phyloP scores from a whole-genome alignment of 495 filamentous ascomycete species.

The Diplogelasinospora grovesii region DNA sequence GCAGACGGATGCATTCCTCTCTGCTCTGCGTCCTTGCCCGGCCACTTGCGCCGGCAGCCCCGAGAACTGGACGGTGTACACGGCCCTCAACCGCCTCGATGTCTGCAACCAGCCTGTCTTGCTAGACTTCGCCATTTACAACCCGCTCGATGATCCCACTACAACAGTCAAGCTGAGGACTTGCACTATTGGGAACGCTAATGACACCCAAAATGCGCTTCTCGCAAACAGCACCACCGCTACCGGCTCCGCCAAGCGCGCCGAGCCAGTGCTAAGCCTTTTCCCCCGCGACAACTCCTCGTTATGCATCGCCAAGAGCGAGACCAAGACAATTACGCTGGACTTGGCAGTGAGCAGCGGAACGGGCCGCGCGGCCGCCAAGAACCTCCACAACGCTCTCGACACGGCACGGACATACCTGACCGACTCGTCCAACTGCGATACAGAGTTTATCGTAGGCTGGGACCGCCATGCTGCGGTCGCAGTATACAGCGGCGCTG shows the following conservation, averaged over 20 bases:
- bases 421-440: no score
- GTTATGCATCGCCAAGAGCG: no score
- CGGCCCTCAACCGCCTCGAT: slow-evolving; percentile 5
- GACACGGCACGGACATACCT: no score
- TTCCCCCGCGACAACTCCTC: no score
- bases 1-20: no score
- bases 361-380: no score
- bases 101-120: slow-evolving; percentile 15
- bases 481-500: background rate
- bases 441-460: background rate
- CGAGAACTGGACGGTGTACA: slow-evolving; percentile 17
- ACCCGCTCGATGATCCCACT: slow-evolving; percentile 9
- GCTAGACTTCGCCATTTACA: slow-evolving; percentile 18
- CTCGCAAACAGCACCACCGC: background rate
- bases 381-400: no score
- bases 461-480: background rate
- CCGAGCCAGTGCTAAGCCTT: no score
- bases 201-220: background rate
- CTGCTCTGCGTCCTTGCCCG: no score
- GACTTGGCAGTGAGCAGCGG: no score
- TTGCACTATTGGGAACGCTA: slow-evolving; percentile 7
- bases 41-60: background rate
- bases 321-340: no score
- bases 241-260: no score
- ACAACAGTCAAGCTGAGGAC: slow-evolving; percentile 8